phyloP scores from a whole-genome alignment of 1,284 basidiomycete genomes.

The Rhodotorula sp. region DNA sequence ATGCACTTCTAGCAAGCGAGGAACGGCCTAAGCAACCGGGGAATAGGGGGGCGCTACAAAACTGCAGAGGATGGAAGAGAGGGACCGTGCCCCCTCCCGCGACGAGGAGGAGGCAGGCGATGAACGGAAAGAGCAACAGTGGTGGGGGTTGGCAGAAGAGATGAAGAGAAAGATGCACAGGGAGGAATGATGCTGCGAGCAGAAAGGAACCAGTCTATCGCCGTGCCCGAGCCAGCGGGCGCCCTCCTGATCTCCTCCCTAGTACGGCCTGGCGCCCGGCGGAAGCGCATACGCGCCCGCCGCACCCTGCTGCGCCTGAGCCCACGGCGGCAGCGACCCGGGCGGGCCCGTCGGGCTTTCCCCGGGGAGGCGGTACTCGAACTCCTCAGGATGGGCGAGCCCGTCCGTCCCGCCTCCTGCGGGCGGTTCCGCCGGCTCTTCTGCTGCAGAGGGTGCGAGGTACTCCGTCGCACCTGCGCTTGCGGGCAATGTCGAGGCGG shows the following conservation, averaged over 20 bases:
- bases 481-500: constrained; percentile 5
- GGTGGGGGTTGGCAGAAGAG: too few species aligned
- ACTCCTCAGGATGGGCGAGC: constrained; percentile 29
- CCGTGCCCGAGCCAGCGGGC: neutral
- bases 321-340: neutral
- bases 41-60: neutral
- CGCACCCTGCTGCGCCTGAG: neutral
- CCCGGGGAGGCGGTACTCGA: constrained; percentile 14
- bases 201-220: neutral
- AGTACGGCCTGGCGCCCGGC: neutral
- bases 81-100: too few species aligned
- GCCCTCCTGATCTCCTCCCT: neutral
- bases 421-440: neutral
- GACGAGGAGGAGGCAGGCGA: too few species aligned
- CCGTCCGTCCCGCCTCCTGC: constrained; percentile 14
- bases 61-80: too few species aligned
- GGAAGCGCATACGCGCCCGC: neutral
- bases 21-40: neutral
- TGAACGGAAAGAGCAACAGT: too few species aligned
- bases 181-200: too few species aligned
- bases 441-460: neutral
- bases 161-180: neutral
- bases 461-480: neutral
- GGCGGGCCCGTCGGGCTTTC: constrained; percentile 1
- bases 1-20: neutral